Conservation (phyloP, 352 stramenopile genomes). For the Pythium phragmiticola region DNA sequence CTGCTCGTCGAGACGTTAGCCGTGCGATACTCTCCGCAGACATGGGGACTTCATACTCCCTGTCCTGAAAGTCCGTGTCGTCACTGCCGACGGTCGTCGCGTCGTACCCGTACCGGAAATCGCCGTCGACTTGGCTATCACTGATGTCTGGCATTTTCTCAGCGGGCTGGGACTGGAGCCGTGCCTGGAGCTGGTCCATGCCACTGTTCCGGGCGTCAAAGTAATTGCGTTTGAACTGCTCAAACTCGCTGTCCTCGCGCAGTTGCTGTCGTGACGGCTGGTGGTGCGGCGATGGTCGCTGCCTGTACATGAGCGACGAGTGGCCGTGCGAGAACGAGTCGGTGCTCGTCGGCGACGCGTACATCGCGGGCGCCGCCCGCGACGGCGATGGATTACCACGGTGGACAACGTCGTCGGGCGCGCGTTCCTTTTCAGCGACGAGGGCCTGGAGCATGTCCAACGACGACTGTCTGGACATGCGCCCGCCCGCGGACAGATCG, state of each 20-base stretch:
- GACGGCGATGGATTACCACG: not conserved
- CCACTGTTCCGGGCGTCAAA: slow-evolving; percentile 31
- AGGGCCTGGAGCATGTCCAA: slow-evolving; percentile 6
- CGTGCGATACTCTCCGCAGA: not conserved
- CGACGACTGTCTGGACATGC: slow-evolving; percentile 13
- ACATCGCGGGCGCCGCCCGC: slow-evolving; percentile 1
- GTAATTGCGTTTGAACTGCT: slow-evolving; percentile 27
- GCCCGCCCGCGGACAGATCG: too few species aligned
- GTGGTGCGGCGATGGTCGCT: not conserved
- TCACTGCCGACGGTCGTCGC: slow-evolving; percentile 17
- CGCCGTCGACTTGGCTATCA: slow-evolving; percentile 18
- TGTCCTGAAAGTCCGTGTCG: slow-evolving; percentile 16
- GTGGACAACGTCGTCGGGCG: slow-evolving; percentile 8
- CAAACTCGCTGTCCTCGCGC: slow-evolving; percentile 9
- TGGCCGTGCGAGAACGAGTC: slow-evolving; percentile 18
- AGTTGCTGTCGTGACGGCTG: not conserved
- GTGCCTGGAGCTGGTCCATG: slow-evolving; percentile 25
- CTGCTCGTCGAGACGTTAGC: not conserved
- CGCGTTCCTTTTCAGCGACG: slow-evolving; percentile 1
- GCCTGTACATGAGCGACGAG: slow-evolving; percentile 4
- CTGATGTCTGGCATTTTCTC: not conserved
- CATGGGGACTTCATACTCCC: slow-evolving; percentile 27
- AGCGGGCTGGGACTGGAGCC: slow-evolving; percentile 3
- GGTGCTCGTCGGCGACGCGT: slow-evolving; percentile 18
- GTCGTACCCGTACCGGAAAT: slow-evolving; percentile 30